Percentiles rank a stretch among this genome's conserved stretches.
phyloP scores from a whole-genome alignment of 2,329 filamentous ascomycete species.

The Aspergillus spinulosporus region DNA sequence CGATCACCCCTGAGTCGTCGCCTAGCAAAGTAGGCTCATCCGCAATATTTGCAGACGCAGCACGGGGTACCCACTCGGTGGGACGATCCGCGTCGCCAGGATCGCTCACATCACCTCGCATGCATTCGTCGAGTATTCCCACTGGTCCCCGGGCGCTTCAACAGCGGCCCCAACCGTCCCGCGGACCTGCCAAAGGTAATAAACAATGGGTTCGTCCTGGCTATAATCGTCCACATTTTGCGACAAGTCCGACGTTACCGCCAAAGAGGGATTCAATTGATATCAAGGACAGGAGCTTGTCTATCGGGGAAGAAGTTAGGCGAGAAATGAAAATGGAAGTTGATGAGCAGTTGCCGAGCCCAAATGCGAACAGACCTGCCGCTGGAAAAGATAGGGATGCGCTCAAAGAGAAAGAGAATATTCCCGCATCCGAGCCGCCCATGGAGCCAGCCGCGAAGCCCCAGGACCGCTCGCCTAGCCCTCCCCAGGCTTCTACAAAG shows the following conservation, averaged over 20 bases:
- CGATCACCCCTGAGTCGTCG: slow-evolving; percentile 23
- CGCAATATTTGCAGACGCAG: slow-evolving; percentile 29
- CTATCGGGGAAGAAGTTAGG: slow-evolving; percentile 23
- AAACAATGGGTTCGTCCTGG: slow-evolving; percentile 44
- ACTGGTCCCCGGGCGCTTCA: slow-evolving; percentile 45
- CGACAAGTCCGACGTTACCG: slow-evolving; percentile 19
- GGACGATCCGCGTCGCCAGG: slow-evolving; percentile 33
- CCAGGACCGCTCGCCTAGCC: background rate
- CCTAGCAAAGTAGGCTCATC: slow-evolving; percentile 23
- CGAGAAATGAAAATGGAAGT: slow-evolving; percentile 17
- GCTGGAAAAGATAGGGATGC: background rate
- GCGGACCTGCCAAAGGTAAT: slow-evolving; percentile 36
- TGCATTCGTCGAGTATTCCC: slow-evolving; percentile 39
- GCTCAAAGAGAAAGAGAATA: slow-evolving; percentile 8
- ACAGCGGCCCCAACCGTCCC: slow-evolving; percentile 33
- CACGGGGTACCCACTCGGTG: slow-evolving; percentile 27
- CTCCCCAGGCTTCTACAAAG: slow-evolving; percentile 9
- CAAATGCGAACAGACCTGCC: slow-evolving; percentile 21
- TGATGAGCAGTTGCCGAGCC: slow-evolving; percentile 19
- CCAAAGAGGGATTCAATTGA: slow-evolving; percentile 37
- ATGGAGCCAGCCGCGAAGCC: slow-evolving; percentile 1
- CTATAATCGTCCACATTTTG: slow-evolving; percentile 31
- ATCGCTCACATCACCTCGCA: slow-evolving; percentile 39
- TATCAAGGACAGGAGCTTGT: slow-evolving; percentile 27
- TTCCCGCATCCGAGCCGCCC: slow-evolving; percentile 2